Base-by-base conservation (phyloP, 1,284 basidiomycete species). In the Veloporphyrellus conicus region DNA sequence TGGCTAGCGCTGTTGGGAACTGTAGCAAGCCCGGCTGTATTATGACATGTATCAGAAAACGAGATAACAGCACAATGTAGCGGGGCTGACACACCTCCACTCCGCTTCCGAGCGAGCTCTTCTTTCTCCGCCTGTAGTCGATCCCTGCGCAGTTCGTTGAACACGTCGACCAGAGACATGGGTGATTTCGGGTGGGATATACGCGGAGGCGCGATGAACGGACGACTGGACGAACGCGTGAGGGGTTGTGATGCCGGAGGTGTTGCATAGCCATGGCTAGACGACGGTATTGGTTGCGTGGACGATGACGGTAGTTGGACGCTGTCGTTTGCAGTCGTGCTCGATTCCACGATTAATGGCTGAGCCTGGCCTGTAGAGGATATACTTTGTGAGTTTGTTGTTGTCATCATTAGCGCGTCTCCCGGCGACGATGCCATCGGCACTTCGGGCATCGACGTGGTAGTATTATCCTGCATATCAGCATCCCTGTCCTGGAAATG, bases 121-220 rank as follows among this genome's bases (percentile, higher is more conserved):
- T 35, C 38, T 15, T 23, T 16, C 5, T 25, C 4, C 2, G 36
- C 41, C 16, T 34, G 41, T 4, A 61, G 14, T 19, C 28, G 47
- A 11, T 43, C 32, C 19, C 41, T 43, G 4, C 59, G 54, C n/a
- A 64, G 27, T 6, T 45, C 45, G 20, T 66, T 66, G 18, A 62
- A 48, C 18, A 16, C 43, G 0, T 66, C 61, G 3, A 48, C 49
- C 11, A 62, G 41, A 2, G 61, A 51, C 52, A 59, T 49, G 4
- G 52, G 54, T 16, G 49, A 27, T 12, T 28, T 37, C 10, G 54
- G 44, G 2, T 41, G 42, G 10, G 62, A 61, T 2, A 57, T 5
- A n/a, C 57, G 64, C 3, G 64, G 57, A 12, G 64, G 63, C 7
- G 49, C 48, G 28, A 66, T 62, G 29, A 51, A 25, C 4, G 48